A percentile compares a stretch with the other conserved stretches of the same genome.
Evolutionary conservation across 228 moss, liverwort and hornwort genomes (phyloP).

Genomic region (Sphagnum fallax): DNA sequence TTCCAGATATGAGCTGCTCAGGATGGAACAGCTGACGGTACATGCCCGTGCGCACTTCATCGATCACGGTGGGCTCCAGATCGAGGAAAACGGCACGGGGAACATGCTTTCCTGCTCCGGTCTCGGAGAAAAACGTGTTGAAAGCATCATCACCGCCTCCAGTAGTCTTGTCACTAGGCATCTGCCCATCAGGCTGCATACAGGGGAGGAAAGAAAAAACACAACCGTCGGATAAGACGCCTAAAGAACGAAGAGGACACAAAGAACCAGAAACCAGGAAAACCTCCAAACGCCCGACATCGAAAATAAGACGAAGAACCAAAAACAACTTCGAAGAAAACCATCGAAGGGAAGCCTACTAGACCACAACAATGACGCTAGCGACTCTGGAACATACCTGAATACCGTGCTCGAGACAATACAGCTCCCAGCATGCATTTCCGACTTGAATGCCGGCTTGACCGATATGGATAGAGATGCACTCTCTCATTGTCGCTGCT

Average conservation of each 20-base stretch:
- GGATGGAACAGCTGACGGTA: slow-evolving; percentile 26
- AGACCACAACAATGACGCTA: not conserved
- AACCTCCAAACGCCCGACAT: no score
- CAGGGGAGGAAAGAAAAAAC: no score
- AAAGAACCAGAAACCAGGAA: no score
- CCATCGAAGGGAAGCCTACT: not conserved
- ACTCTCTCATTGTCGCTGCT: slow-evolving; percentile 9
- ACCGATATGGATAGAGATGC: slow-evolving; percentile 12
- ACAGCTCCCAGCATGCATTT: slow-evolving; percentile 13
- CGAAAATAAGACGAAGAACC: not conserved
- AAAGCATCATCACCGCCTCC: slow-evolving; percentile 44
- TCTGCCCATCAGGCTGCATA: slow-evolving; percentile 43
- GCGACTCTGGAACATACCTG: not conserved
- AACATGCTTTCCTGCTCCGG: slow-evolving; percentile 43
- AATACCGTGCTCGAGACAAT: slow-evolving; percentile 11
- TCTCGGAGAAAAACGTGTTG: slow-evolving; percentile 45
- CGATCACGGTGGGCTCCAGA: slow-evolving; percentile 43
- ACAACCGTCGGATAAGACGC: no score
- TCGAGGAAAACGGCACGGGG: slow-evolving; percentile 44
- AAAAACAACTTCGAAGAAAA: not conserved
- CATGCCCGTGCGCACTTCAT: slow-evolving; percentile 43
- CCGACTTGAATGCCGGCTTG: slow-evolving; percentile 11
- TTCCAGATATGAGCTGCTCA: slow-evolving; percentile 11
- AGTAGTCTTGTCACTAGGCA: slow-evolving; percentile 31
- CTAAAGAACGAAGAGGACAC: no score